Evolutionary conservation across 108 stramenopile species (phyloP).

Genomic region (Cylindrotheca closterium): DNA sequence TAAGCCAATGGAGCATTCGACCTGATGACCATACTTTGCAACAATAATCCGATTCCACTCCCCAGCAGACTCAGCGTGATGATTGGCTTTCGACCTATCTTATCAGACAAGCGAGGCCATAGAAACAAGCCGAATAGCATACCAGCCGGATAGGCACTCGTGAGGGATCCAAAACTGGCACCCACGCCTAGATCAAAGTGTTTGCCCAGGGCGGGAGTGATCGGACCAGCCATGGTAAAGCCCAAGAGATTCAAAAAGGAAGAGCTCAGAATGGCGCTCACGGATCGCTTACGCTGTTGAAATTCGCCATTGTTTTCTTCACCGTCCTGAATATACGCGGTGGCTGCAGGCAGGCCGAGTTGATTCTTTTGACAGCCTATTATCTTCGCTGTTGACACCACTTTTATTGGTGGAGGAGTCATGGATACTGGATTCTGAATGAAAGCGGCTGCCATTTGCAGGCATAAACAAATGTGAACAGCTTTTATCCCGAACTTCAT

Average conservation of each 20-base stretch:
- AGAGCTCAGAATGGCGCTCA: conserved; percentile 51
- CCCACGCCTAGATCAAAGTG: conserved; percentile 73
- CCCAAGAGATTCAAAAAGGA: conserved; percentile 75
- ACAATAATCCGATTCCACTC: conserved; percentile 57
- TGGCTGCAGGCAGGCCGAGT: too few species aligned
- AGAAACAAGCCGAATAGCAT: conserved; percentile 76
- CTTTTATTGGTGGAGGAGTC: too few species aligned
- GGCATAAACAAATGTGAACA: too few species aligned
- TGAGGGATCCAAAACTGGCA: conserved; percentile 67
- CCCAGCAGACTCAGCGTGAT: conserved; percentile 50
- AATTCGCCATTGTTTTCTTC: too few species aligned
- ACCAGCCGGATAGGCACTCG: conserved; percentile 76
- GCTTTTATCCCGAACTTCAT: too few species aligned
- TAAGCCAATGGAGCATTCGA: conserved; percentile 35
- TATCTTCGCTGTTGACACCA: too few species aligned
- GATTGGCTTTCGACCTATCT: conserved; percentile 56
- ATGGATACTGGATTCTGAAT: too few species aligned
- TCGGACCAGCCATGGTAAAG: conserved; percentile 79
- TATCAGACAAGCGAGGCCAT: conserved; percentile 74
- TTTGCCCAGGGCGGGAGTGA: conserved; percentile 64
- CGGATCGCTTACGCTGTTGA: conserved; percentile 23
- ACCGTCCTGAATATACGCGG: too few species aligned
- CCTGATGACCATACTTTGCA: conserved; percentile 55
- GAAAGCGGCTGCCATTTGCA: too few species aligned
- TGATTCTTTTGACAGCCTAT: too few species aligned